A percentile compares a stretch with the other conserved stretches of the same genome.
phyloP scores from a whole-genome alignment of 176 grass and related monocot species.

The Rhipidocladum racemiflorum region DNA sequence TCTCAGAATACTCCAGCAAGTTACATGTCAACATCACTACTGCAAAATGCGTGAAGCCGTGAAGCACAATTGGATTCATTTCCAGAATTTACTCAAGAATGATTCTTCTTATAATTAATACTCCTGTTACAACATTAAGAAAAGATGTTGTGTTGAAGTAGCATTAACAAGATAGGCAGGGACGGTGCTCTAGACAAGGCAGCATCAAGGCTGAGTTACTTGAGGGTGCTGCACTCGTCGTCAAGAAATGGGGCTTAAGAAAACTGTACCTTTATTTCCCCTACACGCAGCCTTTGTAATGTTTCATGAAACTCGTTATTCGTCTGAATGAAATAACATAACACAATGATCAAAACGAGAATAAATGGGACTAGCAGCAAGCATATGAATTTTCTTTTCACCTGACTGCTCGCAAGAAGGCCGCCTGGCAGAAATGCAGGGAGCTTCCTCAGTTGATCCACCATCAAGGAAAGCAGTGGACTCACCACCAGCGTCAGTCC shows the following conservation, averaged over 20 bases:
- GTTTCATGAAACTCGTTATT: constrained; percentile 67
- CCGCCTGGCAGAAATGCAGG: constrained; percentile 74
- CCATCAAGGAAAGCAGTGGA: constrained; percentile 86
- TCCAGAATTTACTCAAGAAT: background rate
- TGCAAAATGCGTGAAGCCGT: background rate
- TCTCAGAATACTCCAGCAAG: constrained; percentile 9
- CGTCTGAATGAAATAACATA: constrained; percentile 48
- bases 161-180: background rate
- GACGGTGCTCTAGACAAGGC: background rate
- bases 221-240: background rate
- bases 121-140: background rate
- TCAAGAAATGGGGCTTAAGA: constrained; percentile 12
- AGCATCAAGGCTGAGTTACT: background rate
- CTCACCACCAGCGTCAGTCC: constrained; percentile 93
- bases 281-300: constrained; percentile 56
- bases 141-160: background rate
- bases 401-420: constrained; percentile 91
- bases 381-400: constrained; percentile 22
- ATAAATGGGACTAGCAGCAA: background rate
- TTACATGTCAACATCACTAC: background rate
- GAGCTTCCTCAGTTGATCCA: constrained; percentile 93
- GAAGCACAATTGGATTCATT: constrained; percentile 14
- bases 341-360: constrained; percentile 26
- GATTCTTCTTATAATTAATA: background rate
- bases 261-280: constrained; percentile 76